Evolutionary conservation across 2,329 filamentous ascomycete genomes (phyloP), one percentile per base, ranked within the genome.

Genomic region (Coccinonectria pachysandricola): DNA sequence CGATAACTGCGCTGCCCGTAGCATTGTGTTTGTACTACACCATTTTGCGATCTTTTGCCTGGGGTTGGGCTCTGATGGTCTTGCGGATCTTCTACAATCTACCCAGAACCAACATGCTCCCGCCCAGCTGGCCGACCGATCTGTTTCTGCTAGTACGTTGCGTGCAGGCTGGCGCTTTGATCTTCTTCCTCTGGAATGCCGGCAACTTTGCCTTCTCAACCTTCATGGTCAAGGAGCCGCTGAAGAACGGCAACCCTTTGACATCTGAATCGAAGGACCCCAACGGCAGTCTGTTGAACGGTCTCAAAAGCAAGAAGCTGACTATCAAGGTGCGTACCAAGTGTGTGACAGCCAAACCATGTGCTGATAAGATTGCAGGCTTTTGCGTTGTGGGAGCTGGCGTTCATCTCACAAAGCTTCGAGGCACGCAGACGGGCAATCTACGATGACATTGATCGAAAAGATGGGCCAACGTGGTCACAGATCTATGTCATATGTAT

Each of bases 311-410:
- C 38, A 91, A 86, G 57, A 91, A 88, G 52, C 65, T 83, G 7
- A 65, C 82, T 7, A 75, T 83, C 34, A 77, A 73, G 56, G 79
- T 80, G 57, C 43, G 64, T 50, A 17, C 6, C 1, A 13, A 4
- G 6, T 18, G 8, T 3, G 8, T 8, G 12, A 17, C 6, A n/a
- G 12, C 4, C n/a, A 7, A 17, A 5, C 19, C 7, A 12, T 7
- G 19, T 26, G 13, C 42, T 48, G 28, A 56, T 36, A 34, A 24
- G 5, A 20, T n/a, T 12, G 2, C 32, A 82, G 69, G 70, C 75
- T 1, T 93, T 92, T 52, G 87, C 88, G 10, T 80, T 93, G 54
- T 94, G 87, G 87, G 88, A 96, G 49, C 63, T 95, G 15, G 74
- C 75, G 15, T 67, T 83, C 30, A 93, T 95, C 41, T 77, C 82